Evolutionary conservation across 305 asterid species (phyloP), one percentile per base, ranked within the genome.

Genomic region (Withania somnifera): DNA sequence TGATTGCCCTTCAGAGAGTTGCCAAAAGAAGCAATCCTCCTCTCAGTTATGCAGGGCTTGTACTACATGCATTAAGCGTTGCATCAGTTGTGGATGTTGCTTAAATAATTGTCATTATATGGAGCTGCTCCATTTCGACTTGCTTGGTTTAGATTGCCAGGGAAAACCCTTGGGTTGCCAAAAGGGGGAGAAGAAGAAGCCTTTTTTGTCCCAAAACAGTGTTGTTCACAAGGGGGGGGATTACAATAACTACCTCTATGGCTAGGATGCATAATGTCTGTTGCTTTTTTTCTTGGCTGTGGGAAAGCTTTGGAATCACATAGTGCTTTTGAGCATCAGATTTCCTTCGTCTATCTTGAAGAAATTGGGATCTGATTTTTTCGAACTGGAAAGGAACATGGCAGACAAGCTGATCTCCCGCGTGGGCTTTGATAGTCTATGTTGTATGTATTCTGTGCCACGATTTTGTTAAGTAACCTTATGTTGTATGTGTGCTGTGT

Each of bases 1-100:
- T 57, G 86, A 84, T 80, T 84, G 86, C 73, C 77, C 86, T 7
- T 36, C 77, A 8, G 57, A 84, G 45, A 80, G 84, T 69, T 79
- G 86, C 58, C 81, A 69, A 84, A 77, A 60, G 63, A 64, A 78
- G 36, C 63, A 75, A 36, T 50, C 36, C 15, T 28, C 57, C 32
- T 24, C 32, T n/a, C 79, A 71, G 80, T 24, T 69, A 38, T 80
- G 86, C 63, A 69, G 86, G 86, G 86, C 32, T 26, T 84, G 86
- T 32, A 71, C 54, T 28, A 42, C 47, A 22, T 84, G 86, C 81
- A 84, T 68, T 38, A 5, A 45, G 11, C 84, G 86, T 19, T 84
- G 86, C 61, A 11, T 54, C n/a, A 36, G 34, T 14, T 84, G 86
- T 57, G 86, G 86, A 34, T 53, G 81, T 20, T 84, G 86, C 81